Evolutionary conservation across 73 alveolate genomes (phyloP).

Genomic region (Stentor coeruleus): DNA sequence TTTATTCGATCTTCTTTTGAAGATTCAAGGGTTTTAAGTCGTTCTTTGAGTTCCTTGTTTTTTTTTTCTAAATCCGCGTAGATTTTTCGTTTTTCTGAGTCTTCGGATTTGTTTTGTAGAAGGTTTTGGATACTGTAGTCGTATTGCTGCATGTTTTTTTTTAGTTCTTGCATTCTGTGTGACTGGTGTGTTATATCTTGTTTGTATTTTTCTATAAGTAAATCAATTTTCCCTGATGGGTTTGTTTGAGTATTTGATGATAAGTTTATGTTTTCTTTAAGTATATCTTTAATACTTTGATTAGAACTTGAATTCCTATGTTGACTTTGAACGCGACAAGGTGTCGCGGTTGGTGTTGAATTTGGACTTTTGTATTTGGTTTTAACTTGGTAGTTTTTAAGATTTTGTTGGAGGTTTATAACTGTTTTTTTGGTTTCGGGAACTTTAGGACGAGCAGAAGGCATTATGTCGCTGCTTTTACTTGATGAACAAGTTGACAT

Average conservation of each 20-base stretch:
- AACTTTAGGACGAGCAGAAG: neutral
- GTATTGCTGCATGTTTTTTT: slow-evolving; percentile 24
- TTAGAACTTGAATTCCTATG: neutral
- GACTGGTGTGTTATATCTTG: slow-evolving; percentile 9
- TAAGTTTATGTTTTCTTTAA: neutral
- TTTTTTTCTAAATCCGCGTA: neutral
- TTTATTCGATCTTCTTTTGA: slow-evolving; percentile 16
- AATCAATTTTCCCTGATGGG: neutral
- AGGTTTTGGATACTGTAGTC: slow-evolving; percentile 15
- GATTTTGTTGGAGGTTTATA: neutral
- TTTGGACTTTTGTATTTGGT: slow-evolving; percentile 3
- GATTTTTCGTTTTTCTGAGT: slow-evolving; percentile 9
- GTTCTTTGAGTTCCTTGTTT: slow-evolving; percentile 11
- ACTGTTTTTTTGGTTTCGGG: neutral
- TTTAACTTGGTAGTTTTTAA: neutral
- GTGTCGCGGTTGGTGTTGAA: neutral
- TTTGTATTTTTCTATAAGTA: slow-evolving; percentile 20
- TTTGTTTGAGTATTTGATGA: no score
- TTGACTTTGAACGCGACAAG: no score
- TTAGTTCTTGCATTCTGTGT: neutral
- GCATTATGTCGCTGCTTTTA: neutral
- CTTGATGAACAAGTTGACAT: slow-evolving; percentile 1
- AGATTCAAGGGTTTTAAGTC: neutral
- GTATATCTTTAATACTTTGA: neutral
- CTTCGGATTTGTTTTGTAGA: slow-evolving; percentile 9